Evolutionary conservation across 345 rosid genomes (phyloP), one percentile per base, ranked within the genome.

Genomic region (Sisymbrium irio): DNA sequence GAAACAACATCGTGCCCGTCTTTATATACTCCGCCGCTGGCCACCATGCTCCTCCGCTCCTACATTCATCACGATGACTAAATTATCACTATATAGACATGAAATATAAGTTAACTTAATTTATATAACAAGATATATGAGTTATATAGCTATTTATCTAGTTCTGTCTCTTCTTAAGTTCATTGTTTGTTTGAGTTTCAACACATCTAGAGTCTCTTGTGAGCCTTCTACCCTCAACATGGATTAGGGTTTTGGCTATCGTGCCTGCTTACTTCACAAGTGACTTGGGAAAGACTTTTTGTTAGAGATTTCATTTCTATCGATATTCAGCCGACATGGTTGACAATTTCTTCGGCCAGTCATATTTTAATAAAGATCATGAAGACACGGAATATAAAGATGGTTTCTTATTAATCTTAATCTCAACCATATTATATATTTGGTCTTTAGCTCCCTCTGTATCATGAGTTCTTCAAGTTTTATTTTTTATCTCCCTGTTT

Each of bases 1-100:
- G 5, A 80, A 83, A 76, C 83, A 86, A 65, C 89, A 82, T 68
- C 85, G 81, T 7, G 84, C 85, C 12, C 85, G 84, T 11, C 64
- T 88, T 62, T 86, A 85, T 49, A 82, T 88, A 65, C 47, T 88
- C 36, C 88, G 89, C 65, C 89, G 87, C 10, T 88, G 90, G 85
- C 84, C 66, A 81, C 87, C 64, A 85, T 88, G 86, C 94, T 88
- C 61, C 81, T 88, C 18, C 84, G 89, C 69, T 82, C 78, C 77
- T 88, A 85, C 76, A 72, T 85, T 9, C 85, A 80, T 5, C 83
- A 81, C 1, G 91, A 82, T 13, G 78, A 74, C 53, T 59, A 46
- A 12, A 8, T 18, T 46, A 15, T 32, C 30, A 54, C 7, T 27
- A 63, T 15, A 42, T 28, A 63, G n/a, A n/a, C n/a, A n/a, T n/a